Base-by-base conservation (phyloP, 352 stramenopile genomes). In the Thraustochytrium sp. region DNA sequence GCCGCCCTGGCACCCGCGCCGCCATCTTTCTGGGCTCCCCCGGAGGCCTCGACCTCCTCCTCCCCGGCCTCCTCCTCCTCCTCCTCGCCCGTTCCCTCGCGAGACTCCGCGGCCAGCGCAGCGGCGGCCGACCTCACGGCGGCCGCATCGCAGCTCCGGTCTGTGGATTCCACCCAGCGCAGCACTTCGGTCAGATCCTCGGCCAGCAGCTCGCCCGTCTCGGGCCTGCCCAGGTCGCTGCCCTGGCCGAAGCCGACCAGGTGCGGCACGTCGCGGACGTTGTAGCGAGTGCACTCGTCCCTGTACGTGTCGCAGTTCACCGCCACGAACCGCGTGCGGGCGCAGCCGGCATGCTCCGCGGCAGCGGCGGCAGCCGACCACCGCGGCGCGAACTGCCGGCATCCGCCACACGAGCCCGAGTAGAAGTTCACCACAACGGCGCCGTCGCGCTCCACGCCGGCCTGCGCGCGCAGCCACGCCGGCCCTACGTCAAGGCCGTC, bases 361-460 rank as follows among this genome's bases (percentile, higher is more conserved):
- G n/a, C 9, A 11, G 18, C 21, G 8, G 34, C 53, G 1, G 76
- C 44, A n/a, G 76, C 53, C 2, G 37, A 21, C 68, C 68, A 80
- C n/a, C 44, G 76, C 0, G 5, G 8, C 16, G 48, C 34, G 37
- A 80, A 80, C 44, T 1, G 13, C 49, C 36, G 44, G 46, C 68
- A 80, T 13, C 63, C 44, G 9, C 68, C 68, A 3, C 68, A 80
- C n/a, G 48, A 65, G 13, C 23, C 68, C 11, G 36, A 72, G 68
- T 80, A 80, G 18, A 80, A 64, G 46, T 80, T 80, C 8, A 80
- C 18, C 36, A 80, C 5, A 46, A 75, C 44, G 23, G 53, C 59
- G 8, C 59, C 59, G n/a, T 72, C 59, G 29, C 46, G 13, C 2
- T 55, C 31, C 9, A 16, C 26, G 29, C 40, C 16, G 5, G n/a